Base-by-base conservation (phyloP, 2,329 filamentous ascomycete species). In the Phaeoacremonium minimum region DNA sequence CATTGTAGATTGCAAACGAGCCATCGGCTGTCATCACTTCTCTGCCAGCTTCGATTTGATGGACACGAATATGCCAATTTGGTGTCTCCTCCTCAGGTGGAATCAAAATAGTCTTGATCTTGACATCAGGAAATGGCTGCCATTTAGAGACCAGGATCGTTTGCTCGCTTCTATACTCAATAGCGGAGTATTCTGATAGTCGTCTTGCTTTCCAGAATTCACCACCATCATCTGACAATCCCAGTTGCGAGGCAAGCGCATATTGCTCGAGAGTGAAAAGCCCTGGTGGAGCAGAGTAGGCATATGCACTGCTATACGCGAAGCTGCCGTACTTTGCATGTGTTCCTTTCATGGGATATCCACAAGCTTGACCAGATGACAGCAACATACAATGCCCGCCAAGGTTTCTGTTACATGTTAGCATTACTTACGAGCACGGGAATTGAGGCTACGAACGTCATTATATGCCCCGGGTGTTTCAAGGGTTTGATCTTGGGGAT, bases 241-340 rank as follows among this genome's bases (percentile, higher is more conserved):
- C 85, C 3, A 91, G 72, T 49, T 87, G 83, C 5, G 80, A 86
- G 38, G 87, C 85, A 2, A 87, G 75, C 0, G 85, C 83, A 52
- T 83, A 86, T 51, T 88, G 85, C 55, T 88, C 84, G 2, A 90
- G 73, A 1, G 82, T 82, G 57, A 87, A 86, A 14, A 80, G 73
- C 0, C 86, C 85, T 0, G 85, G 85, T 0, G 85, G 84, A 0
- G 89, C 85, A 0, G 81, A 86, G 61, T 89, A 90, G 15, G 73
- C 84, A 55, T 86, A 90, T 1, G 82, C 76, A 35, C 82, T 81
- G 51, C 79, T 85, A 60, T 90, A 90, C 6, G 84, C 84, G 53
- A 90, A 89, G 41, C 78, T 75, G 32, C 85, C 85, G 57, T 90
- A 90, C 52, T 90, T 90, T 43, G 85, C 83, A 56, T 90, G 85